Base-by-base conservation (phyloP, 306 rosid species). In the Dryas alaskensis region DNA sequence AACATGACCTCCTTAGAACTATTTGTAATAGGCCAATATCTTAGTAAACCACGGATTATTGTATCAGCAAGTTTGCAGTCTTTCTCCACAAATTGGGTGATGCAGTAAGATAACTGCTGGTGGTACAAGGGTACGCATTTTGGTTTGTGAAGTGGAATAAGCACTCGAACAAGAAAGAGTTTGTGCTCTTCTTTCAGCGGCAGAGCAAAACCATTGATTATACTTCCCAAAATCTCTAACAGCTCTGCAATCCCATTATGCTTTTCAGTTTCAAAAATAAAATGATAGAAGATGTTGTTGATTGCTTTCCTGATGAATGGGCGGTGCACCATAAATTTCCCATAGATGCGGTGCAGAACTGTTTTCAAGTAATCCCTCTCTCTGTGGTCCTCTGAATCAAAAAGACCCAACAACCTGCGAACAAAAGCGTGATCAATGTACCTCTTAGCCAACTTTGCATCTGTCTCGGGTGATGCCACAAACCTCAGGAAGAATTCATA, bases 21-120 rank as follows among this genome's bases (percentile, higher is more conserved):
- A 80, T 92, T 94, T 57, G 97, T 94, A 57, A 94, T 67, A 14
- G 99, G 99, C 99, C 99, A 94, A 78, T 91, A 94, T 67, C 86
- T 94, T 25, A 94, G 84, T 55, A 94, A 83, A n/a, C 99, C 99
- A 45, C 97, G 82, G 68, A 92, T 87, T 75, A 94, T 89, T 31
- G 96, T 92, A 75, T 90, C 97, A n/a, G 99, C 96, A 78, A 94
- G 97, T 87, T 94, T 94, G 90, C 96, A 88, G 65, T 94, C 99
- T 80, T 94, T 94, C 84, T 94, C 99, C 65, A 92, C 96, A 82
- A 94, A 94, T 70, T 92, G 99, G 31, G 92, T 81, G 53, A 94
- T 92, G 87, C 97, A 90, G 84, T 92, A 94, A 70, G 97, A 94
- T 65, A 94, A 81, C 84, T 94, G 99, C 84, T 94, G 99, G 81